Evolutionary conservation across 352 stramenopile species (phyloP), one percentile per base, ranked within the genome.

Genomic region (Pythium vanterpoolii): DNA sequence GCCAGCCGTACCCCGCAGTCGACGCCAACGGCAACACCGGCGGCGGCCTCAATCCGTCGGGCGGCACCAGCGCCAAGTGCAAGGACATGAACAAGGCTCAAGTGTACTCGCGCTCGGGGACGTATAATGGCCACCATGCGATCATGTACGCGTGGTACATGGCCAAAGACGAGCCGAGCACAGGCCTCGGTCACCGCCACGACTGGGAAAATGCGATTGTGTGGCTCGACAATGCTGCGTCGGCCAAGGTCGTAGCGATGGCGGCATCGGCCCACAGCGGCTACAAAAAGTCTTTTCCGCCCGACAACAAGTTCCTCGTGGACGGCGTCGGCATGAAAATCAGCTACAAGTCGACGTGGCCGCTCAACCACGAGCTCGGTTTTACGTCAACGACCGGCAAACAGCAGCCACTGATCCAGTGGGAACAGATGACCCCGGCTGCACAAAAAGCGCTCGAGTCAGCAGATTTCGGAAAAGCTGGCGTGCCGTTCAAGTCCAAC

Each of bases 61-160:
- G 49, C 33, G 49, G 49, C 31, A 36, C 49, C 23, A 47, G 56
- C 34, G 57, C 55, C 10, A 55, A 62, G 10, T 34, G 58, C 44
- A n/a, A 10, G 23, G 64, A 61, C 43, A 54, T 21, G 33, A 65
- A 34, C 16, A 67, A 59, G n/a, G 59, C 42, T 9, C 68, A 75
- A 34, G 42, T 75, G 6, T 75, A 75, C 56, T 51, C 59, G n/a
- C 68, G 68, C 4, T 64, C 63, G 30, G 58, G 42, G 9, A 64
- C 38, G 39, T 66, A 72, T 63, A 62, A 63, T 14, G 63, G 56
- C 34, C 66, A 55, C 40, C 71, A 69, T 38, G 56, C 56, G 23
- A 66, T 72, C 60, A 73, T 45, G 66, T 76, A 76, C 62, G 56
- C 64, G 18, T 74, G 68, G 68, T 79, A 79, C 62, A 73, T 79